Conservation (phyloP, 257 asterid species). For the Solanum gracilifrons region DNA sequence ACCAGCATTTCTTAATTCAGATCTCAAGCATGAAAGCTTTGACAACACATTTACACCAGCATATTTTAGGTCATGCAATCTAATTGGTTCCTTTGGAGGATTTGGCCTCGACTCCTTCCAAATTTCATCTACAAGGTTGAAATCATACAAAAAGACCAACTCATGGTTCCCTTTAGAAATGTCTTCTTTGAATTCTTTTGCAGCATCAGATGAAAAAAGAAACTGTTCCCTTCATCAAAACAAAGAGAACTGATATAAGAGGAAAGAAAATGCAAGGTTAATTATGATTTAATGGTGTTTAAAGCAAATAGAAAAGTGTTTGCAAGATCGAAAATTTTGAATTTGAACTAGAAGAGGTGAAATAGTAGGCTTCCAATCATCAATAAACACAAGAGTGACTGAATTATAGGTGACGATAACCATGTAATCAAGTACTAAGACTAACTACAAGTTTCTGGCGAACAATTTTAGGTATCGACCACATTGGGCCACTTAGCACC, state of each 20-base stretch:
- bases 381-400: background rate
- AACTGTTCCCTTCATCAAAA: slow-evolving; percentile 92
- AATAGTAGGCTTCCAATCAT: background rate
- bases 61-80: slow-evolving; percentile 75
- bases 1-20: slow-evolving; percentile 62
- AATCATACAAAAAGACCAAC: slow-evolving; percentile 69
- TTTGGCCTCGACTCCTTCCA: slow-evolving; percentile 83
- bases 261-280: slow-evolving; percentile 2
- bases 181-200: slow-evolving; percentile 81
- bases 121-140: slow-evolving; percentile 88
- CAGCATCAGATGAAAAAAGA: slow-evolving; percentile 90
- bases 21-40: slow-evolving; percentile 71
- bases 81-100: slow-evolving; percentile 52
- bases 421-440: background rate
- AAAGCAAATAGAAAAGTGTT: background rate
- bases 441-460: background rate
- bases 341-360: background rate
- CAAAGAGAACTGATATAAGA: slow-evolving; percentile 45
- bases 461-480: background rate
- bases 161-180: slow-evolving; percentile 63
- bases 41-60: slow-evolving; percentile 80
- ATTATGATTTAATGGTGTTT: background rate
- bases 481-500: background rate
- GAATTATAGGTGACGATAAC: background rate
- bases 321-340: background rate